A percentile compares a stretch with the other conserved stretches of the same genome.
These are phyloP conservation scores for Syncephalastrum contaminatum DNA, from an alignment of 371 early-diverging fungal species.

Conservation along the genomic window DNA sequence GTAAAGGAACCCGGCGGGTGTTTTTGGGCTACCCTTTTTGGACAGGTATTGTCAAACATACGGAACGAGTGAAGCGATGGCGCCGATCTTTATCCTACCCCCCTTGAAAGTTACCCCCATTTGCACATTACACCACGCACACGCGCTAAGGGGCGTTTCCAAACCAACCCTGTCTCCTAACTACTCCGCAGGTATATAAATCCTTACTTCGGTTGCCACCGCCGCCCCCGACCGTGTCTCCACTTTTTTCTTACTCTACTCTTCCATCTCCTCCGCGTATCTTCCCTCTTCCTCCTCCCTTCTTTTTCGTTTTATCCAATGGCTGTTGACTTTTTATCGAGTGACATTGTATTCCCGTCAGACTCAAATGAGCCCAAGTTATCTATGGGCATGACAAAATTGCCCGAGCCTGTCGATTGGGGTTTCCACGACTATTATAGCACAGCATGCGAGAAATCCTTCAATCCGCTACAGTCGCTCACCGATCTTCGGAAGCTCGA, in stretches of 20 bases:
- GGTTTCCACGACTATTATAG: constrained; percentile 36
- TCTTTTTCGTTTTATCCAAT: constrained; percentile 1
- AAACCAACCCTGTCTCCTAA: too few relatives aligned
- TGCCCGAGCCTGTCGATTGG: constrained; percentile 44
- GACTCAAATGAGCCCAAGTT: constrained; percentile 40
- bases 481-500: constrained; percentile 16
- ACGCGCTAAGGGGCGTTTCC: too few relatives aligned
- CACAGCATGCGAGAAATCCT: constrained; percentile 30
- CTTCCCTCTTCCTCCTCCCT: background rate
- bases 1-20: too few relatives aligned
- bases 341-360: constrained; percentile 43
- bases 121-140: too few relatives aligned
- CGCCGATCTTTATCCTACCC: too few relatives aligned
- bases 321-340: constrained; percentile 24
- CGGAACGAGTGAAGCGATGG: too few relatives aligned
- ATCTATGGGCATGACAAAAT: constrained; percentile 29
- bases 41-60: too few relatives aligned
- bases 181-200: too few relatives aligned
- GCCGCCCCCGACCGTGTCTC: constrained; percentile 1
- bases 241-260: constrained; percentile 6
- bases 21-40: too few relatives aligned
- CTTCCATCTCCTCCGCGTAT: constrained; percentile 6
- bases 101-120: too few relatives aligned
- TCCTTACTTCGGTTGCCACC: too few relatives aligned
- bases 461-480: constrained; percentile 18